Evolutionary conservation across 805 yeast genomes (phyloP).

Genomic region (Pachysolen tannophilus): DNA sequence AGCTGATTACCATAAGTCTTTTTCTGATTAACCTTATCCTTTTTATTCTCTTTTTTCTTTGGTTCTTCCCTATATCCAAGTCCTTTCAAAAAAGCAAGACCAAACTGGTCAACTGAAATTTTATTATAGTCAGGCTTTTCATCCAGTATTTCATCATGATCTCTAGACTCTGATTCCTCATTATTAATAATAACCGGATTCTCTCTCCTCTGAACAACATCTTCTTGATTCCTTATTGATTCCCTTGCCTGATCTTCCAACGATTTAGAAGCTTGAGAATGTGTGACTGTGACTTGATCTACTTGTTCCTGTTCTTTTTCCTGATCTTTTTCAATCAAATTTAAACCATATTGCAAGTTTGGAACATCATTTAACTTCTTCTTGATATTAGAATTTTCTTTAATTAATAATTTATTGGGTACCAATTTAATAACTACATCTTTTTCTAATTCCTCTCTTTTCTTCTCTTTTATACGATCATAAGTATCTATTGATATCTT

Average conservation of each 20-base stretch:
- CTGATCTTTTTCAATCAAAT: not conserved
- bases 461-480: too few relatives aligned
- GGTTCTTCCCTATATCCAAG: conserved; percentile 5
- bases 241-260: not conserved
- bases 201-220: not conserved
- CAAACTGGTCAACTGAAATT: conserved; percentile 9
- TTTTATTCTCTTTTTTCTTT: not conserved
- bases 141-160: not conserved
- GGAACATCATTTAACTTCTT: too few relatives aligned
- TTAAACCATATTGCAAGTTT: not conserved
- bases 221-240: not conserved
- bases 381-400: not conserved
- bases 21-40: not conserved
- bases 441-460: not conserved
- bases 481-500: too few relatives aligned
- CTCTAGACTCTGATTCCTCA: not conserved
- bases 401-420: conserved; percentile 7
- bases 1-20: conserved; percentile 4
- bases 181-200: not conserved
- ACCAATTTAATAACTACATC: conserved; percentile 2
- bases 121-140: conserved; percentile 5
- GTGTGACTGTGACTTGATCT: too few relatives aligned
- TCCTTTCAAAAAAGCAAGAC: conserved; percentile 8
- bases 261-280: not conserved
- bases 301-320: not conserved